Evolutionary conservation across 2,329 filamentous ascomycete genomes (phyloP).

Genomic region (Phyllosticta citrichinensis): DNA sequence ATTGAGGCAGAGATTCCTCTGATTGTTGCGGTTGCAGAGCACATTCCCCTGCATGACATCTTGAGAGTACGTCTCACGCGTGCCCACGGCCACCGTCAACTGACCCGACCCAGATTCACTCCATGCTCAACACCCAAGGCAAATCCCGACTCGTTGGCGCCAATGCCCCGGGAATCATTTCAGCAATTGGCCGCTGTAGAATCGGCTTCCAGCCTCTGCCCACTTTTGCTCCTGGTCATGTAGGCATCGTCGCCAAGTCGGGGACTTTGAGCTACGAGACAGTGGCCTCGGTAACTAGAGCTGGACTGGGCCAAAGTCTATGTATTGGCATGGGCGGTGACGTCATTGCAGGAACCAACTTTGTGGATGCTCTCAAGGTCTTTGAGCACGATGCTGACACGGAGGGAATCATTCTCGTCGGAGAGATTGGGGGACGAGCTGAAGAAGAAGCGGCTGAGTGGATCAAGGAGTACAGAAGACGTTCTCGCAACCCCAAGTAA

Average conservation of each 20-base stretch:
- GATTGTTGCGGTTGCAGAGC: conserved; percentile 69
- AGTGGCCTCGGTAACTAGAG: conserved; percentile 61
- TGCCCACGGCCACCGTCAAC: conserved; percentile 3
- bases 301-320: conserved; percentile 66
- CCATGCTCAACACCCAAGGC: conserved; percentile 60
- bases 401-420: conserved; percentile 60
- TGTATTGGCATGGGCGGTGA: conserved; percentile 73
- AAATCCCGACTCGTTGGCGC: conserved; percentile 66
- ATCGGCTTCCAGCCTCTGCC: conserved; percentile 70
- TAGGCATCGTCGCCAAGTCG: conserved; percentile 72
- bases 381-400: conserved; percentile 59
- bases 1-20: conserved; percentile 70
- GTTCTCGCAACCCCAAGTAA: conserved; percentile 53
- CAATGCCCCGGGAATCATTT: conserved; percentile 75
- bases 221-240: conserved; percentile 57
- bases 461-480: conserved; percentile 55
- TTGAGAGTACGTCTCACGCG: conserved; percentile 45
- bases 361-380: conserved; percentile 59
- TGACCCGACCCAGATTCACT: conserved; percentile 44
- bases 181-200: conserved; percentile 57
- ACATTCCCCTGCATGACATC: conserved; percentile 70
- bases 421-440: conserved; percentile 60
- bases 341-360: conserved; percentile 61
- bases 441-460: conserved; percentile 65
- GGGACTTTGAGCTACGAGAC: conserved; percentile 74